Percentiles rank a stretch among this genome's conserved stretches.
These are phyloP conservation scores for Dillenia suffruticosa DNA, from an alignment of 164 flowering plant genomes.

Conservation along the genomic window DNA sequence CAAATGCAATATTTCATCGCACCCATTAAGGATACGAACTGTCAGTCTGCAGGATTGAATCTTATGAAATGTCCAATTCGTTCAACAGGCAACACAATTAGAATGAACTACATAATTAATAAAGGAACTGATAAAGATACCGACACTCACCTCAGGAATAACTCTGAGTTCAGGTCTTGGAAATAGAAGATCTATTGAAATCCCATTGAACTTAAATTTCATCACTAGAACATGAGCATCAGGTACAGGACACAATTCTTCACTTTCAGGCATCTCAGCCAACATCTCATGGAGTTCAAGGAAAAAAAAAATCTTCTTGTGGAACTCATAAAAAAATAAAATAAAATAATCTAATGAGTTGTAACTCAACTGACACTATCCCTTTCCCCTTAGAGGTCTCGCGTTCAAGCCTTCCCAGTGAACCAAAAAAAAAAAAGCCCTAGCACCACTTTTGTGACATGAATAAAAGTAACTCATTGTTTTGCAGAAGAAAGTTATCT, in stretches of 20 bases:
- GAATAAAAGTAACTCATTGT: background rate
- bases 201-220: constrained; percentile 82
- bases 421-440: background rate
- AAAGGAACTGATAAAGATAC: background rate
- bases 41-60: constrained; percentile 72
- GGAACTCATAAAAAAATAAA: constrained; percentile 5
- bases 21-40: constrained; percentile 94
- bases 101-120: background rate
- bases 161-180: constrained; percentile 79
- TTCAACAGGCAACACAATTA: constrained; percentile 20
- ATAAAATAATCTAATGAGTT: background rate
- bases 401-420: background rate
- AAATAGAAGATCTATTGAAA: constrained; percentile 93
- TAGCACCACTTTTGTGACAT: background rate
- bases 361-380: no score
- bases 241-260: constrained; percentile 89
- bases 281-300: constrained; percentile 72
- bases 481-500: constrained; percentile 11
- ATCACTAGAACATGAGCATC: constrained; percentile 98
- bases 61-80: constrained; percentile 89
- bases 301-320: constrained; percentile 91
- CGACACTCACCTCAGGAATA: constrained; percentile 82
- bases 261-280: constrained; percentile 83
- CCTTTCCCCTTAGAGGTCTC: background rate
- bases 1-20: constrained; percentile 78